phyloP scores from a whole-genome alignment of 164 flowering plant genomes.

The Umbellularia californica region DNA sequence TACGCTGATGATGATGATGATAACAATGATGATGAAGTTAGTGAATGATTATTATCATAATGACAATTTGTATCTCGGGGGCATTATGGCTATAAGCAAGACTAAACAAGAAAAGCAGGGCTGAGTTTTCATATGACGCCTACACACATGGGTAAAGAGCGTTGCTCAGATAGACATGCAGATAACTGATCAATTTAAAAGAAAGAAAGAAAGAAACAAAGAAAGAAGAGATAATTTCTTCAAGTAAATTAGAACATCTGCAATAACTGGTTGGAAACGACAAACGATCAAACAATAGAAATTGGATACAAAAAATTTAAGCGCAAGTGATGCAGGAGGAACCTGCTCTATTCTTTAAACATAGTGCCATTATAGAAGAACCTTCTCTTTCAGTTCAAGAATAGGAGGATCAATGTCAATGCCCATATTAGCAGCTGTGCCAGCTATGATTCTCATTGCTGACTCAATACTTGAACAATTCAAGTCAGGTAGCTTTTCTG shows the following conservation, averaged over 20 bases:
- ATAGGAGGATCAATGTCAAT: conserved; percentile 88
- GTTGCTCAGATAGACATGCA: not conserved
- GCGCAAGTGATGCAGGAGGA: not conserved
- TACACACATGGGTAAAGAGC: not conserved
- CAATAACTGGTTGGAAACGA: not conserved
- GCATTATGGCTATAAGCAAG: too few species aligned
- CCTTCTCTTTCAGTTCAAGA: conserved; percentile 69
- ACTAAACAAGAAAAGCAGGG: too few species aligned
- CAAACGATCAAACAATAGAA: not conserved
- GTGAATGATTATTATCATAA: not conserved
- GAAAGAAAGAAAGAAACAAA: not conserved
- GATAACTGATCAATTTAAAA: not conserved
- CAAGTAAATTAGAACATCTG: not conserved
- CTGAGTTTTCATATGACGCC: too few species aligned
- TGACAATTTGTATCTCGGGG: too few species aligned
- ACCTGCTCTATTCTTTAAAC: not conserved
- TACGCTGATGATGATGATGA: not conserved
- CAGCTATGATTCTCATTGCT: conserved; percentile 96
- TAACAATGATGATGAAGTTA: not conserved
- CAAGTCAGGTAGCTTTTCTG: conserved; percentile 90
- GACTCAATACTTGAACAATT: conserved; percentile 82
- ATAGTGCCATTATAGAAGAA: conserved; percentile 13
- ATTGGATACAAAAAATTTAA: not conserved
- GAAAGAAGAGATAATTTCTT: not conserved
- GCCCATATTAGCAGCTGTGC: conserved; percentile 98